These are phyloP conservation scores for Thermomyces lanuginosus DNA, from an alignment of 2,329 filamentous ascomycete genomes.

Conservation along the genomic window DNA sequence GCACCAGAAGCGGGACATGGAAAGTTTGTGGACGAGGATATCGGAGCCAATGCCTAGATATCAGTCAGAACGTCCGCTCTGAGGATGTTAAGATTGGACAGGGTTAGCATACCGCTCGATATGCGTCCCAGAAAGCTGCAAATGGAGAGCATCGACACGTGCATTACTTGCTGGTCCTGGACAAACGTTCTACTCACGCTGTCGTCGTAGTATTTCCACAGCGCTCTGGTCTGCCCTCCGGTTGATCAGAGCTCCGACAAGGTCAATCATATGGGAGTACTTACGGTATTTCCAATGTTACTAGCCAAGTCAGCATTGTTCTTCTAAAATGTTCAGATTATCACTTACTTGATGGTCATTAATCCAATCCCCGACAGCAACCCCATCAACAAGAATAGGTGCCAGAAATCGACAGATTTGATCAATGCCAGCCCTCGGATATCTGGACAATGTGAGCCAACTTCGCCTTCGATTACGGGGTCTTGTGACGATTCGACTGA, in stretches of 20 bases:
- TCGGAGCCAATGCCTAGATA: conserved; percentile 68
- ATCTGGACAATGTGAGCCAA: conserved; percentile 70
- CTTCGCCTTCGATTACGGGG: conserved; percentile 39
- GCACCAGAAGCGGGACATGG: conserved; percentile 80
- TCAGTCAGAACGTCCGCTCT: conserved; percentile 2
- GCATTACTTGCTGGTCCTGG: conserved; percentile 66
- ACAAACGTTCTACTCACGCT: conserved; percentile 58
- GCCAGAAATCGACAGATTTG: conserved; percentile 67
- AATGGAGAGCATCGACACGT: conserved; percentile 86
- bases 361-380: conserved; percentile 84
- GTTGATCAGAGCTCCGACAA: conserved; percentile 1
- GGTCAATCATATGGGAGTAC: conserved; percentile 6
- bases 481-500: conserved; percentile 33
- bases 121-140: conserved; percentile 74
- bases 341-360: conserved; percentile 92
- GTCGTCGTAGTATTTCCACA: conserved; percentile 76
- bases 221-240: conserved; percentile 42
- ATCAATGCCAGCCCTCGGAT: conserved; percentile 70
- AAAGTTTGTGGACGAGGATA: conserved; percentile 63
- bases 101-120: conserved; percentile 43
- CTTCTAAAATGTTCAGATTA: background rate
- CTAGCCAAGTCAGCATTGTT: conserved; percentile 28
- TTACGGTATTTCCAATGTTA: conserved; percentile 80
- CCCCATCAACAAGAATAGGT: conserved; percentile 72
- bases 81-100: conserved; percentile 7